Percentiles rank a stretch among this genome's conserved stretches.
These are phyloP conservation scores for Pseudodiploospora longispora DNA, from an alignment of 2,329 filamentous ascomycete genomes.

Conservation along the genomic window DNA sequence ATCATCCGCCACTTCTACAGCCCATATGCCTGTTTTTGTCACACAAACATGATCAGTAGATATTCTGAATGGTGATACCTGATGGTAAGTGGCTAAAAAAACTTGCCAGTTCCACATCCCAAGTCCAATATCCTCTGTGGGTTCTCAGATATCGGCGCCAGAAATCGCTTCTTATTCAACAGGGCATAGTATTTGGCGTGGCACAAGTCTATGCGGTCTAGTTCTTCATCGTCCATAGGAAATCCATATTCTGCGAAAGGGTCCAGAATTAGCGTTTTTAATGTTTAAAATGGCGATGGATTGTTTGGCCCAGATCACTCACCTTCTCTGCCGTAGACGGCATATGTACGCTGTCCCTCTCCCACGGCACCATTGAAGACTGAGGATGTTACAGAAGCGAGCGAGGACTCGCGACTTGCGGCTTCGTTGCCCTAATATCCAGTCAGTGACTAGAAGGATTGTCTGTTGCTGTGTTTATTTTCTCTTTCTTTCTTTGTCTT, in stretches of 20 bases:
- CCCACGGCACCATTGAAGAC: slow-evolving; percentile 16
- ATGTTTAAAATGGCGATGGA: too few species aligned
- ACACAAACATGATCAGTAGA: background rate
- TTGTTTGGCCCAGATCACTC: background rate
- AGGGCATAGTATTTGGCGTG: slow-evolving; percentile 25
- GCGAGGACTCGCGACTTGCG: slow-evolving; percentile 15
- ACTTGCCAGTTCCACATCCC: slow-evolving; percentile 16
- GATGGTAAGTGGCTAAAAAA: background rate
- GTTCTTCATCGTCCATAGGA: slow-evolving; percentile 31
- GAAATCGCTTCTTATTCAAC: slow-evolving; percentile 17
- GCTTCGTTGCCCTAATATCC: slow-evolving; percentile 11
- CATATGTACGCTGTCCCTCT: slow-evolving; percentile 24
- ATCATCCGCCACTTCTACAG: slow-evolving; percentile 31
- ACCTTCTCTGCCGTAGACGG: slow-evolving; percentile 26
- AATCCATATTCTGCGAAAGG: slow-evolving; percentile 26
- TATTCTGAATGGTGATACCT: background rate
- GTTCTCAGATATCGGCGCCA: slow-evolving; percentile 13
- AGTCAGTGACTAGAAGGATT: too few species aligned
- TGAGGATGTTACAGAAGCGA: slow-evolving; percentile 22
- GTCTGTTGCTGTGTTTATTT: too few species aligned
- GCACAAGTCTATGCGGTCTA: slow-evolving; percentile 30
- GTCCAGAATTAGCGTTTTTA: too few species aligned
- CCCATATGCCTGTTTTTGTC: slow-evolving; percentile 19
- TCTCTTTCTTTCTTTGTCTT: too few species aligned
- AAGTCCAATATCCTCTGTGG: slow-evolving; percentile 22